These are phyloP conservation scores for Solanum pennellii DNA, from an alignment of 257 asterid species.

Conservation along the genomic window DNA sequence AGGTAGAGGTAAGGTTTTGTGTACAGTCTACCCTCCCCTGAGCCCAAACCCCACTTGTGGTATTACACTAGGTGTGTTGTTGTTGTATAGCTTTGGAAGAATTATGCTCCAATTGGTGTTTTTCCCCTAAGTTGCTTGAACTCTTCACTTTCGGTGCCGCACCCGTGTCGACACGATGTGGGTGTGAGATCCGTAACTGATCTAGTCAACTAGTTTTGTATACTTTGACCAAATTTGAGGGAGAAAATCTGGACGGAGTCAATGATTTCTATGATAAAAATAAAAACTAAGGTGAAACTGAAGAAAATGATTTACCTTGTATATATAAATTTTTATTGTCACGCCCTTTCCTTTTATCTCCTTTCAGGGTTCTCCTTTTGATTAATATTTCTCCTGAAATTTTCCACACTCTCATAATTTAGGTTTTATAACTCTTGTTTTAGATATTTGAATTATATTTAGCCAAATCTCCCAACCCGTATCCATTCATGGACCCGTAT, in stretches of 20 bases:
- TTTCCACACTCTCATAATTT: neutral
- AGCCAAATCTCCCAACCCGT: neutral
- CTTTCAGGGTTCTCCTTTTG: neutral
- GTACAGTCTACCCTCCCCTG: neutral
- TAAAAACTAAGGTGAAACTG: neutral
- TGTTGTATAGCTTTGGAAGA: neutral
- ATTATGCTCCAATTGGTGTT: neutral
- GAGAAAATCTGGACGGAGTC: neutral
- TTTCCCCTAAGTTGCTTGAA: neutral
- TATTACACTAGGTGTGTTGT: neutral
- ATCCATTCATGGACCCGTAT: neutral
- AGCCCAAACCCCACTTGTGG: neutral
- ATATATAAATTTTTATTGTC: neutral
- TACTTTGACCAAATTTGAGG: neutral
- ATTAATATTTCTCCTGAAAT: neutral
- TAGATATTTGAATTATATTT: neutral
- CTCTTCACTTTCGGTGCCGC: neutral
- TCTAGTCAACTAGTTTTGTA: neutral
- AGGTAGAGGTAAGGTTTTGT: neutral
- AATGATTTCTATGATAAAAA: neutral
- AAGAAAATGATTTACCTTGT: too few species aligned
- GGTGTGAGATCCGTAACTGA: neutral
- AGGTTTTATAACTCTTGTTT: neutral
- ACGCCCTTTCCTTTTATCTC: neutral
- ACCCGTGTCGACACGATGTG: neutral